Conservation (phyloP, 345 rosid genomes). For the Populus simonii region DNA sequence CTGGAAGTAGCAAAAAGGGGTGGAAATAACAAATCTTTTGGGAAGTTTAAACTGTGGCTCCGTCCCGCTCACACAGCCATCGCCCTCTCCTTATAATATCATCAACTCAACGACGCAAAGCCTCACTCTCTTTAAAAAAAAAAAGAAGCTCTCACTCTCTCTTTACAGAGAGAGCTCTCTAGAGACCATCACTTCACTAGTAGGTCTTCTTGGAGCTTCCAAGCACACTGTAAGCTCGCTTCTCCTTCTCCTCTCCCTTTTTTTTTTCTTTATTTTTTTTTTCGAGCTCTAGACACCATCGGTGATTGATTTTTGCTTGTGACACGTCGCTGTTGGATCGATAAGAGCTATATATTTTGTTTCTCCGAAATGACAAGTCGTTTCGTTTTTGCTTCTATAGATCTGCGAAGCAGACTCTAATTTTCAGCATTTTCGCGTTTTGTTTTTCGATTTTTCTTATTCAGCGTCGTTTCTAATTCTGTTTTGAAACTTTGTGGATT, state of each 20-base stretch:
- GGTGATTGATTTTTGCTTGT: constrained; percentile 5
- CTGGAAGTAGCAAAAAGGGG: constrained; percentile 17
- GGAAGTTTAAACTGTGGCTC: constrained; percentile 54
- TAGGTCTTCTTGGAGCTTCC: constrained; percentile 30
- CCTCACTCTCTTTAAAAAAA: constrained; percentile 8
- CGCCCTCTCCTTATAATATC: constrained; percentile 22
- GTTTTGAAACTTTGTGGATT: not conserved
- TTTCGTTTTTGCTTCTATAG: constrained; percentile 25
- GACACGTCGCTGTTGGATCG: constrained; percentile 17
- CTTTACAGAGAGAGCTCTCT: constrained; percentile 18
- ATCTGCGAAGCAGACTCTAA: constrained; percentile 31
- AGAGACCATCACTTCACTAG: constrained; percentile 14
- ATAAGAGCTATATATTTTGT: constrained; percentile 1
- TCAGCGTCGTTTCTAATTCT: not conserved
- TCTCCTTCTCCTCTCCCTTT: not conserved
- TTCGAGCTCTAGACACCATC: not conserved
- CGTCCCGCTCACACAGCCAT: constrained; percentile 56
- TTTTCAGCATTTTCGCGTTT: not conserved
- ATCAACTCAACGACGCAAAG: not conserved
- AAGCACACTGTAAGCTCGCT: constrained; percentile 31
- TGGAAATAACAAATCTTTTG: constrained; percentile 2
- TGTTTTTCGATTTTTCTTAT: not conserved
- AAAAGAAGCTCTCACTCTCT: not conserved
- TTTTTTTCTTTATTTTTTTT: not conserved
- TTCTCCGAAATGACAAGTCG: not conserved